Base-by-base conservation (phyloP, 2,329 filamentous ascomycete genomes). In the Monilinia polystroma region DNA sequence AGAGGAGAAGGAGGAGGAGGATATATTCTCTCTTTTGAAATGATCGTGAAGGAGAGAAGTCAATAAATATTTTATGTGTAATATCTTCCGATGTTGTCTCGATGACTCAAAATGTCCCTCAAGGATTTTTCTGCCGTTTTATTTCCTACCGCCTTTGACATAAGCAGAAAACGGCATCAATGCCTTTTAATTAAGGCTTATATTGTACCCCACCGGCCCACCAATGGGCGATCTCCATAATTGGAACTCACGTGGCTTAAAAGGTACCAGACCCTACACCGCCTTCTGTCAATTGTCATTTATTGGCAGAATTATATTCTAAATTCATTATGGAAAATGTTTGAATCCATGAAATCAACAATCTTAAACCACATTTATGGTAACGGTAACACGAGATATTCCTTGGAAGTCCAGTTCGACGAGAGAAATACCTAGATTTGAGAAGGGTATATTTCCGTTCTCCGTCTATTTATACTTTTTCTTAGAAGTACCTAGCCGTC, bases 101-200 rank as follows among this genome's bases (percentile, higher is more conserved):
- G 41, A 12, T 59, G 57, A 59, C 43, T 58, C 55, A 45, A 58
- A 58, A 29, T 23, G 54, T 41, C 16, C n/a, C 20, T 41, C 20
- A 56, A 56, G 54, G 54, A 56, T 56, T 56, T 56, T 56, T 56
- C 54, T 56, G 54, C 54, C 12, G 55, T 1, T 26, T 57, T 2
- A 29, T 32, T 47, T 4, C 26, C 49, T 1, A 59, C 57, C 57
- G 57, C 57, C 43, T 59, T 49, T 23, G 51, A 32, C 23, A 23
- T 23, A 51, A 29, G 29, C 12, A 7, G 23, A 29, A 29, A 29
- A 3, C 26, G 16, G 18, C 20, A 4, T 35, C 7, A 11, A 20
- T 35, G 18, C 52, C 52, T 54, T 20, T n/a, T n/a, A 38, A n/a
- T 35, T n/a, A 7, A 55, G 53, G 53, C 49, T 3, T 35, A 1